A percentile compares a stretch with the other conserved stretches of the same genome.
These are phyloP conservation scores for Oidiodendron maius DNA, from an alignment of 495 filamentous ascomycete species.

Conservation along the genomic window DNA sequence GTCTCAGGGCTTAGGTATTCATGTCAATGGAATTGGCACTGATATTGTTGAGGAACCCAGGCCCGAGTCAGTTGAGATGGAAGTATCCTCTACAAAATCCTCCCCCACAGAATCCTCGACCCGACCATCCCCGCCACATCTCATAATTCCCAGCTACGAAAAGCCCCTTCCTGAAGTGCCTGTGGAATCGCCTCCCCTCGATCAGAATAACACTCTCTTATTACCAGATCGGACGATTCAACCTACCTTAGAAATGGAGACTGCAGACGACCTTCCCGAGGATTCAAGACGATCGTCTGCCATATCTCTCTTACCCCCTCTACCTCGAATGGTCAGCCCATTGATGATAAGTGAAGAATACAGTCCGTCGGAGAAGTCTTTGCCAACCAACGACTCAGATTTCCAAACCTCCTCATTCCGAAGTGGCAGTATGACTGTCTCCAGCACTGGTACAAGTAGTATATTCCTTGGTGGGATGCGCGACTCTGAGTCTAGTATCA, in stretches of 20 bases:
- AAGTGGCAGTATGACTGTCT: slow-evolving; percentile 43
- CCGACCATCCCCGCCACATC: slow-evolving; percentile 20
- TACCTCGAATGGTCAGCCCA: slow-evolving; percentile 42
- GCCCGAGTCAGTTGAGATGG: not conserved
- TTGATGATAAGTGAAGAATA: slow-evolving; percentile 36
- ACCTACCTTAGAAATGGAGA: slow-evolving; percentile 7
- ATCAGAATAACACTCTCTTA: slow-evolving; percentile 15
- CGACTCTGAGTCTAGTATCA: slow-evolving; percentile 73
- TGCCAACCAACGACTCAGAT: slow-evolving; percentile 32
- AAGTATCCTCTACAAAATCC: no score
- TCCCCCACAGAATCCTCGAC: slow-evolving; percentile 19
- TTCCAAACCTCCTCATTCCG: slow-evolving; percentile 36
- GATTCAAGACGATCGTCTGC: slow-evolving; percentile 17
- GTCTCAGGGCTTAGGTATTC: slow-evolving; percentile 37
- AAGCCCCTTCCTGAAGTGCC: slow-evolving; percentile 41
- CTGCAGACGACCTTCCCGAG: slow-evolving; percentile 5
- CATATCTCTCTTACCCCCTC: slow-evolving; percentile 25
- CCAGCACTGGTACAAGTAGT: slow-evolving; percentile 55
- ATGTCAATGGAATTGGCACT: slow-evolving; percentile 35
- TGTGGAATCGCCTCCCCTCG: slow-evolving; percentile 8
- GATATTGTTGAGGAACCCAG: slow-evolving; percentile 7
- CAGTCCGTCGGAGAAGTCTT: slow-evolving; percentile 38
- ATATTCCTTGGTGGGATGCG: slow-evolving; percentile 69
- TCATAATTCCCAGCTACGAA: slow-evolving; percentile 27
- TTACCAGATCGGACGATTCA: slow-evolving; percentile 25